Evolutionary conservation across 176 grass and related monocot species (phyloP).

Genomic region (Chloris gayana): DNA sequence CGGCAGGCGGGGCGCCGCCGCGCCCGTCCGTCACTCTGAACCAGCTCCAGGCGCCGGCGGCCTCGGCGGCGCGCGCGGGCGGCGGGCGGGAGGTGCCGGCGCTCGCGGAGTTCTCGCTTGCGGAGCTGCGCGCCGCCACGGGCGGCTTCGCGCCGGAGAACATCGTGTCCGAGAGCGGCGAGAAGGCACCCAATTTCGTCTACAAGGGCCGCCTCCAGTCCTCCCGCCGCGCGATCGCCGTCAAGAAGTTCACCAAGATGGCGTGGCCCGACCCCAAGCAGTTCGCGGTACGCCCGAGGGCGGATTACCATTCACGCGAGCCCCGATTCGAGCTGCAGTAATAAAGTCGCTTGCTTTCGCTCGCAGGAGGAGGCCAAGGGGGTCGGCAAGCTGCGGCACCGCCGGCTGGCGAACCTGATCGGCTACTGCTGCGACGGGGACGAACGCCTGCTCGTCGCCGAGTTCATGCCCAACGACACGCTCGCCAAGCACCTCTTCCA

Average conservation of each 20-base stretch:
- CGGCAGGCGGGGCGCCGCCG: slow-evolving; percentile 20
- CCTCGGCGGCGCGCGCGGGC: not conserved
- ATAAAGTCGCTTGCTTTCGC: slow-evolving; percentile 2
- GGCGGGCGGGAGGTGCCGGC: slow-evolving; percentile 38
- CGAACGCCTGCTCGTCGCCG: slow-evolving; percentile 92
- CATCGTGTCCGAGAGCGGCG: slow-evolving; percentile 95
- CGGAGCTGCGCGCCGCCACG: slow-evolving; percentile 73
- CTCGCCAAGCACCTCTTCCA: slow-evolving; percentile 99
- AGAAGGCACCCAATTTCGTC: slow-evolving; percentile 94
- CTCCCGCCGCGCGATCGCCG: slow-evolving; percentile 69
- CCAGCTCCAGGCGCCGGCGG: not conserved
- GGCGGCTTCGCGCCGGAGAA: slow-evolving; percentile 63
- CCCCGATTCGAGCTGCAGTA: not conserved
- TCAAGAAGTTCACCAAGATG: slow-evolving; percentile 92
- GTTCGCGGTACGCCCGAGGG: slow-evolving; percentile 63
- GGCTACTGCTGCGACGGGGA: slow-evolving; percentile 98
- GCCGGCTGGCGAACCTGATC: slow-evolving; percentile 86
- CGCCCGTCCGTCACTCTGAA: slow-evolving; percentile 39
- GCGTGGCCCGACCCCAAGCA: slow-evolving; percentile 97
- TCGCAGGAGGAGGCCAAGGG: slow-evolving; percentile 91
- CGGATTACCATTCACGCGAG: not conserved
- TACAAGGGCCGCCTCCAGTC: slow-evolving; percentile 73
- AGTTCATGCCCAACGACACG: slow-evolving; percentile 99
- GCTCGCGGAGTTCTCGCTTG: slow-evolving; percentile 75
- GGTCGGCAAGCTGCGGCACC: slow-evolving; percentile 81